phyloP scores from a whole-genome alignment of 129 eudicot genomes.

The Sambucus nigra region DNA sequence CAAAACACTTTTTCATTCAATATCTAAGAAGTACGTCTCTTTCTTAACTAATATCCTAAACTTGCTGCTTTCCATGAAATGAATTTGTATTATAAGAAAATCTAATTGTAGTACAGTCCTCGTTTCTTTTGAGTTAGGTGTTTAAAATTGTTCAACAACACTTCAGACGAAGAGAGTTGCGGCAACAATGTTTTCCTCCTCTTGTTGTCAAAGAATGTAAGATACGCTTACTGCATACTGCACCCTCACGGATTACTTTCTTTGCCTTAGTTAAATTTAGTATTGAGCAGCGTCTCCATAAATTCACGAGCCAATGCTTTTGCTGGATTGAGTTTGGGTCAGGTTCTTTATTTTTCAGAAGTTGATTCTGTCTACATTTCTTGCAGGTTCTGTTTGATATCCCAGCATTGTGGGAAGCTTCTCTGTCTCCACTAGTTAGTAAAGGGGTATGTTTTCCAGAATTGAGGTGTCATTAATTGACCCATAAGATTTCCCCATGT shows the following conservation, averaged over 20 bases:
- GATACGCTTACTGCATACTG: too few relatives aligned
- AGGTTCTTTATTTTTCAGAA: background rate
- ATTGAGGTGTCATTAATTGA: background rate
- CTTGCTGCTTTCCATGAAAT: background rate
- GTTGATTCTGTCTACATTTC: background rate
- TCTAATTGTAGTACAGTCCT: background rate
- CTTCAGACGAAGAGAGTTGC: background rate
- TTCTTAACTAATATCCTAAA: background rate
- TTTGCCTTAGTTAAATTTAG: background rate
- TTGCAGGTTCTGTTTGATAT: background rate
- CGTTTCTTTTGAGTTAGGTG: background rate
- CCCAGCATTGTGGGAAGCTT: conserved; percentile 11
- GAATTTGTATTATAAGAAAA: background rate
- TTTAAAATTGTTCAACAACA: background rate
- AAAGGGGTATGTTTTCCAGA: conserved; percentile 12
- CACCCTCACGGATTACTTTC: background rate
- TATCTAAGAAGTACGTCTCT: background rate
- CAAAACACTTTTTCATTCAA: background rate
- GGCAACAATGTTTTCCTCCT: background rate
- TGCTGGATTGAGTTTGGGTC: background rate
- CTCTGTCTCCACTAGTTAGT: conserved; percentile 3
- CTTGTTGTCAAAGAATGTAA: background rate
- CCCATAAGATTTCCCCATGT: background rate
- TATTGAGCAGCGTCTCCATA: too few relatives aligned
- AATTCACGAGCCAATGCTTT: too few relatives aligned